A percentile compares a stretch with the other conserved stretches of the same genome.
These are phyloP conservation scores for Epichloe baconii DNA, from an alignment of 2,329 filamentous ascomycete species.

Conservation along the genomic window DNA sequence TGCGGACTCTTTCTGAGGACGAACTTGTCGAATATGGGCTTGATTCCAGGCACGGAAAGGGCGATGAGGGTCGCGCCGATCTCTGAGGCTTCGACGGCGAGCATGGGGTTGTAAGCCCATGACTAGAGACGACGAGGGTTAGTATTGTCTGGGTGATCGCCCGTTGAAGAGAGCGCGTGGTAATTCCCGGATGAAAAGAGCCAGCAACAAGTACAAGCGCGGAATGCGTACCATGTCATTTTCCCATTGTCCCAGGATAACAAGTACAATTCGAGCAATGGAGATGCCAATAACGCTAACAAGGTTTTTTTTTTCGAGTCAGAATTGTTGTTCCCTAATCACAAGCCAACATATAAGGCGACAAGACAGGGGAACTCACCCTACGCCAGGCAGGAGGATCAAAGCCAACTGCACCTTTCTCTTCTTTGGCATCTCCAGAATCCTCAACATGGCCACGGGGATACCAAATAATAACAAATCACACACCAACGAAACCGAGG, in stretches of 20 bases:
- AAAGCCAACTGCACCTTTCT: slow-evolving; percentile 33
- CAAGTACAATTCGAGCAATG: slow-evolving; percentile 31
- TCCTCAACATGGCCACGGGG: slow-evolving; percentile 32
- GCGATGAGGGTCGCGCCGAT: slow-evolving; percentile 37
- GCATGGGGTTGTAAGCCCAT: slow-evolving; percentile 37
- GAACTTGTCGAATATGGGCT: slow-evolving; percentile 29
- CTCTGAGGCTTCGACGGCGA: slow-evolving; percentile 36
- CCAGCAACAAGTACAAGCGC: not conserved
- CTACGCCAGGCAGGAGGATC: slow-evolving; percentile 35
- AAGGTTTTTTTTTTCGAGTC: not conserved
- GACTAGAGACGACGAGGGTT: slow-evolving; percentile 14
- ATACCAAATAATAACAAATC: slow-evolving; percentile 38
- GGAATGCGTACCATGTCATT: slow-evolving; percentile 19
- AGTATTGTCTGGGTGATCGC: no score
- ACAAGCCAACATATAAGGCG: not conserved
- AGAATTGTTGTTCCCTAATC: not conserved
- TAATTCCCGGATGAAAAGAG: no score
- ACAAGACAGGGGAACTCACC: slow-evolving; percentile 20
- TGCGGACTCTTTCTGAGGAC: slow-evolving; percentile 15
- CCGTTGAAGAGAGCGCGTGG: no score
- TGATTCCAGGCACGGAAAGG: slow-evolving; percentile 35
- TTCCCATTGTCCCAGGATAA: slow-evolving; percentile 33
- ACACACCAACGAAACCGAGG: slow-evolving; percentile 33
- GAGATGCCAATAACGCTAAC: slow-evolving; percentile 35
- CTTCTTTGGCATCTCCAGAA: slow-evolving; percentile 28